These are phyloP conservation scores for Apiospora malaysiana DNA, from an alignment of 2,329 filamentous ascomycete species.

Conservation along the genomic window DNA sequence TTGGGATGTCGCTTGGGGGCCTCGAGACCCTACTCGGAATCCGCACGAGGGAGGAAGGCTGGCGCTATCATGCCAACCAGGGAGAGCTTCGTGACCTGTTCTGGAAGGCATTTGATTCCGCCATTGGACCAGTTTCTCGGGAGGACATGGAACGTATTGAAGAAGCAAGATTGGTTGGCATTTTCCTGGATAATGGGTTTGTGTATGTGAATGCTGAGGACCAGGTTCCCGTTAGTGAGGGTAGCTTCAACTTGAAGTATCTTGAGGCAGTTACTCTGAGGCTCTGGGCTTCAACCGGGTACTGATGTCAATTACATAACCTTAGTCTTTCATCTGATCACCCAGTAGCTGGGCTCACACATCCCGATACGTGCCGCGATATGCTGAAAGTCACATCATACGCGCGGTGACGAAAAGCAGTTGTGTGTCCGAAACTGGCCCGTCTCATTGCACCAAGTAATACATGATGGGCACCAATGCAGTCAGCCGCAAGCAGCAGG, in stretches of 20 bases:
- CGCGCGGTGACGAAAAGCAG: too few relatives aligned
- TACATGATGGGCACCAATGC: too few relatives aligned
- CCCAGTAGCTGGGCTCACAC: too few relatives aligned
- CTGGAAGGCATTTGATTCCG: neutral
- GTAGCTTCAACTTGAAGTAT: neutral
- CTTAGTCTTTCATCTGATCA: too few relatives aligned
- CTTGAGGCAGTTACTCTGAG: neutral
- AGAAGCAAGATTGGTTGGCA: slow-evolving; percentile 1
- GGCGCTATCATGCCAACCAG: slow-evolving; percentile 8
- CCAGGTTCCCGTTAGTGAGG: neutral
- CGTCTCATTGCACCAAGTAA: too few relatives aligned
- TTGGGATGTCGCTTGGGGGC: slow-evolving; percentile 29
- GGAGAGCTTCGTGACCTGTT: neutral
- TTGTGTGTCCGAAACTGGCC: too few relatives aligned
- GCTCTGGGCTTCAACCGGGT: too few relatives aligned
- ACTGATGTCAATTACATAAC: too few relatives aligned
- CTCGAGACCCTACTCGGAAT: slow-evolving; percentile 30
- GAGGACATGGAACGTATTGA: neutral
- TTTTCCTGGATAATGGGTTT: neutral
- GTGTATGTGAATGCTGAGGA: neutral
- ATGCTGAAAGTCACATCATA: too few relatives aligned
- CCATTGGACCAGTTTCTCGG: neutral
- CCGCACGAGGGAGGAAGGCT: neutral
- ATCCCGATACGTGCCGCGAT: too few relatives aligned
- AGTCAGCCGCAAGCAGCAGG: too few relatives aligned